Evolutionary conservation across 805 yeast genomes (phyloP).

Genomic region (Wickerhamiella slavikovae): DNA sequence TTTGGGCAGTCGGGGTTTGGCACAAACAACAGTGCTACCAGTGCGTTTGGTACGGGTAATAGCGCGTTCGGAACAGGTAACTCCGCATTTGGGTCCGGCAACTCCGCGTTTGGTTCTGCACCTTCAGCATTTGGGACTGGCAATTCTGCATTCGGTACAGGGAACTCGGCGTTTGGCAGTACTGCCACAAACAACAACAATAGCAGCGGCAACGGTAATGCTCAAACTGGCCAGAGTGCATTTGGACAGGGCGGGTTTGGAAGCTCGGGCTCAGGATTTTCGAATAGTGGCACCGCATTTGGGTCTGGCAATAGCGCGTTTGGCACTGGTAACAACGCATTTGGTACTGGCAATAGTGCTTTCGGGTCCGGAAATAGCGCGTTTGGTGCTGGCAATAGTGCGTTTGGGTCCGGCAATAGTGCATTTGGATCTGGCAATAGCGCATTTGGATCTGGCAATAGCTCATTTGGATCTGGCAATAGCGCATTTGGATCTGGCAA

Average conservation of each 20-base stretch:
- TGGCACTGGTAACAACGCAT: constrained; percentile 8
- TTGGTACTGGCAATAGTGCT: constrained; percentile 8
- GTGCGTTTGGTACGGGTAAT: constrained; percentile 8
- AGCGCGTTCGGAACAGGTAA: constrained; percentile 10
- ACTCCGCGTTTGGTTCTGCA: constrained; percentile 5
- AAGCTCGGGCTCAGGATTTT: constrained; percentile 8
- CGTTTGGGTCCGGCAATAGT: constrained; percentile 10
- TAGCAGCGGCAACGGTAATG: constrained; percentile 1
- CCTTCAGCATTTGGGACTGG: constrained; percentile 8
- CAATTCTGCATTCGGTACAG: constrained; percentile 9
- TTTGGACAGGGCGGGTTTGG: constrained; percentile 5
- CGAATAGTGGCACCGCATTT: constrained; percentile 3
- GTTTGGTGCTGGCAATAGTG: constrained; percentile 9
- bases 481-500: too few relatives aligned
- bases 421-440: constrained; percentile 10
- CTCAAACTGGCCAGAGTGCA: not conserved
- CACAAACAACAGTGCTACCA: constrained; percentile 4
- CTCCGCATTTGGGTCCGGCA: constrained; percentile 4
- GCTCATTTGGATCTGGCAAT: too few relatives aligned
- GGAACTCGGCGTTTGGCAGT: constrained; percentile 10
- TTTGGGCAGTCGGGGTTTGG: constrained; percentile 6
- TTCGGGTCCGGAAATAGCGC: constrained; percentile 7
- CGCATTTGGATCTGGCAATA: constrained; percentile 11
- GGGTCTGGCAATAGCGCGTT: constrained; percentile 3
- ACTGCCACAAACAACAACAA: not conserved